A percentile compares a stretch with the other conserved stretches of the same genome.
Conservation (phyloP, 225 moss, liverwort and hornwort genomes). For the Straminergon stramineum region DNA sequence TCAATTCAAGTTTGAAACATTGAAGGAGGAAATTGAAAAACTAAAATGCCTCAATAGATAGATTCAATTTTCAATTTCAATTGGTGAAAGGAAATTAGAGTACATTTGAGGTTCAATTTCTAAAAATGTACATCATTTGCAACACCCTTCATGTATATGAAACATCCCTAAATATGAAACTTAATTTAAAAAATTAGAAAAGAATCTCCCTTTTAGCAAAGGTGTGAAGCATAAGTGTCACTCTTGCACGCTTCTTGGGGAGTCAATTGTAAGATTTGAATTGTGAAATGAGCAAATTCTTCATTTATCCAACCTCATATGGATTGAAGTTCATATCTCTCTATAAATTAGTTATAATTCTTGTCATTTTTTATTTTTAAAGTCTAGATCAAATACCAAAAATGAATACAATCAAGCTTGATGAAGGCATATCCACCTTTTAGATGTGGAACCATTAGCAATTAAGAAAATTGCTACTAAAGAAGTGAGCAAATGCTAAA, state of each 20-base stretch:
- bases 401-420: background rate
- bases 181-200: background rate
- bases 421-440: background rate
- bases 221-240: too few relatives aligned
- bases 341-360: background rate
- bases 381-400: background rate
- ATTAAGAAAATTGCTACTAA: background rate
- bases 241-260: accelerated
- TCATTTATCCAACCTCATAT: too few relatives aligned
- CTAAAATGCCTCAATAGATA: background rate
- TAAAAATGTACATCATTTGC: too few relatives aligned
- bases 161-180: background rate
- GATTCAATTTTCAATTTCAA: background rate
- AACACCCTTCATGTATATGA: background rate
- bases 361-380: background rate
- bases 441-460: background rate
- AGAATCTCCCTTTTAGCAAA: background rate
- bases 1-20: too few relatives aligned
- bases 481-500: background rate
- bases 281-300: background rate
- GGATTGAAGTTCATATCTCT: background rate
- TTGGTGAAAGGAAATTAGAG: background rate
- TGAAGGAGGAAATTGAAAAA: background rate
- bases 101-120: background rate
- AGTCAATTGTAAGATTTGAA: background rate